Conservation (phyloP, 2,329 filamentous ascomycete species). For the Paramyrothecium roridum region DNA sequence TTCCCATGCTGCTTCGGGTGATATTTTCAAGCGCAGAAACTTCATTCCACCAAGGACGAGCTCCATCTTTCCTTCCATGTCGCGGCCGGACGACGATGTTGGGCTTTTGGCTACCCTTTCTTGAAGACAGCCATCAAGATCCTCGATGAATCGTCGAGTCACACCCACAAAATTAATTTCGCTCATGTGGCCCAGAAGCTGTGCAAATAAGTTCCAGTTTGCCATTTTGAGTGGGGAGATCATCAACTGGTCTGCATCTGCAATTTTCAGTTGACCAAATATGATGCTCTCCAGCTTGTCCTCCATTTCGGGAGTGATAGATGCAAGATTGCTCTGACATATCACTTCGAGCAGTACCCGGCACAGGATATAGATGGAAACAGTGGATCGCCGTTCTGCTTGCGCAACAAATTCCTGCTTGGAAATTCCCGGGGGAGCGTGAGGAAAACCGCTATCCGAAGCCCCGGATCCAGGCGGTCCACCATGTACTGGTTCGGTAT, state of each 20-base stretch:
- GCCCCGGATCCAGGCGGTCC: conserved; percentile 18
- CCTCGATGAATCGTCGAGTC: conserved; percentile 74
- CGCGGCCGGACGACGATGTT: conserved; percentile 51
- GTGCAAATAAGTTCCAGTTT: conserved; percentile 93
- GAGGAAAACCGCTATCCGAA: conserved; percentile 25
- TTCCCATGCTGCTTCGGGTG: conserved; percentile 73
- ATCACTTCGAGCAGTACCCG: conserved; percentile 93
- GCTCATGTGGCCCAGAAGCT: conserved; percentile 94
- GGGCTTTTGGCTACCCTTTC: conserved; percentile 71
- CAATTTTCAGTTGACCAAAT: conserved; percentile 88
- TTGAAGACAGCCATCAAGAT: conserved; percentile 75
- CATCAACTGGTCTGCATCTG: conserved; percentile 76
- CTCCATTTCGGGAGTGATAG: conserved; percentile 87
- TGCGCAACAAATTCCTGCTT: conserved; percentile 72
- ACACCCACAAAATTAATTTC: conserved; percentile 86
- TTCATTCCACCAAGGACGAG: conserved; percentile 89
- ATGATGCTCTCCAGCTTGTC: conserved; percentile 94
- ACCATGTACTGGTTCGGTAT: conserved; percentile 64
- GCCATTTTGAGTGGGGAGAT: conserved; percentile 81
- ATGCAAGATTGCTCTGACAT: conserved; percentile 77
- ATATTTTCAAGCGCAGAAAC: conserved; percentile 73
- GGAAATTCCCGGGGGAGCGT: conserved; percentile 37
- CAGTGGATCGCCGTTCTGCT: conserved; percentile 84
- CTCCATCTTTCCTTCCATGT: conserved; percentile 78
- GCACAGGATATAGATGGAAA: conserved; percentile 94